phyloP scores from a whole-genome alignment of 768 basidiomycete genomes.

The Sporobolomyces roseus region DNA sequence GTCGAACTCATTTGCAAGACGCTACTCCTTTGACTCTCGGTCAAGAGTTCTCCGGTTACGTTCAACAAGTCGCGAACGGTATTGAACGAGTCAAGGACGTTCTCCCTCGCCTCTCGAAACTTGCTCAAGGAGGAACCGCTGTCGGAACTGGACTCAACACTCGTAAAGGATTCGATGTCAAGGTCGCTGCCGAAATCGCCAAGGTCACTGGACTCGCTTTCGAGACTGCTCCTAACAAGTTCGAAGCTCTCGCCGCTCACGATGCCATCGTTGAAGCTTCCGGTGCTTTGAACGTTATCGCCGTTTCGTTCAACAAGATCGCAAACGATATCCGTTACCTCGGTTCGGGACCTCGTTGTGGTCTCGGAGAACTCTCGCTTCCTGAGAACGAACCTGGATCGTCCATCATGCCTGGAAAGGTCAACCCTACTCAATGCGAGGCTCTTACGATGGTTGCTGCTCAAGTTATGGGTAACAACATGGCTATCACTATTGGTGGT shows the following conservation, averaged over 20 bases:
- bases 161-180: conserved; percentile 90
- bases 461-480: conserved; percentile 97
- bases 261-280: conserved; percentile 97
- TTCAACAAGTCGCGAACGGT: conserved; percentile 85
- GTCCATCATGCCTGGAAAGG: conserved; percentile 98
- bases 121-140: conserved; percentile 97
- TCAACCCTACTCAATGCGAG: conserved; percentile 99
- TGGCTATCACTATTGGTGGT: conserved; percentile 83
- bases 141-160: conserved; percentile 98
- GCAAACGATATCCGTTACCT: conserved; percentile 98
- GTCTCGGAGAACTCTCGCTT: conserved; percentile 85
- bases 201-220: conserved; percentile 86
- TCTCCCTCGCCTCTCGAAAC: conserved; percentile 75
- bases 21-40: conserved; percentile 96
- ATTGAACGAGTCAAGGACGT: conserved; percentile 77
- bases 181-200: conserved; percentile 84
- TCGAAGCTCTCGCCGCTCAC: conserved; percentile 95
- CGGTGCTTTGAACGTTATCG: conserved; percentile 90
- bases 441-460: conserved; percentile 98
- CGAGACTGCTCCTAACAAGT: conserved; percentile 99
- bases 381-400: conserved; percentile 99
- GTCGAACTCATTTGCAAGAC: conserved; percentile 94
- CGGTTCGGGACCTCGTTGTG: conserved; percentile 94
- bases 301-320: conserved; percentile 98
- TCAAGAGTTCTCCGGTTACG: conserved; percentile 98